phyloP scores from a whole-genome alignment of 2,329 filamentous ascomycete species.

The Microdochium trichocladiopsis region DNA sequence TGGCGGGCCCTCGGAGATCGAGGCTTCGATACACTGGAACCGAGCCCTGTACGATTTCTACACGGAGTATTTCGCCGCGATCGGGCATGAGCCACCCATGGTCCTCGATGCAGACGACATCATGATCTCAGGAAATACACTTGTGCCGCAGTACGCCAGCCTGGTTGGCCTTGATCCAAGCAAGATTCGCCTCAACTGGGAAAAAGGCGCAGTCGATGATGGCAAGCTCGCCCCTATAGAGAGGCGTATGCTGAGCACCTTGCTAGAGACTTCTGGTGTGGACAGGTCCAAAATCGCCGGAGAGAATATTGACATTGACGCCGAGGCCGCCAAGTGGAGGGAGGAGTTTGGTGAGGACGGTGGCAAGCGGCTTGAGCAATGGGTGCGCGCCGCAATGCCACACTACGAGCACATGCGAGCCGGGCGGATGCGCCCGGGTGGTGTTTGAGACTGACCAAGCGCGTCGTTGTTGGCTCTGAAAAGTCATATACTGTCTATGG shows the following conservation, averaged over 20 bases:
- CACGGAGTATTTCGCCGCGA: slow-evolving; percentile 14
- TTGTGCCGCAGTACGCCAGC: slow-evolving; percentile 18
- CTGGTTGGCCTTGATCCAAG: slow-evolving; percentile 22
- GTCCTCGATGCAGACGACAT: slow-evolving; percentile 29
- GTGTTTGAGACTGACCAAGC: neutral
- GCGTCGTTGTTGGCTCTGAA: too few relatives aligned
- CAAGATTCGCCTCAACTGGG: slow-evolving; percentile 23
- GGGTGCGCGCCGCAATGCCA: neutral
- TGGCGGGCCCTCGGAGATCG: neutral
- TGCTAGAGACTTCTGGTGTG: slow-evolving; percentile 3
- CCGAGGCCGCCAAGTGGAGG: slow-evolving; percentile 7
- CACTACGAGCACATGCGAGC: neutral
- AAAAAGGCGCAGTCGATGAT: slow-evolving; percentile 2
- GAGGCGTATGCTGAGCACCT: slow-evolving; percentile 2
- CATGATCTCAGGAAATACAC: slow-evolving; percentile 17
- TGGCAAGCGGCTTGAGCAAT: neutral
- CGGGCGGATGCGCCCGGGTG: neutral
- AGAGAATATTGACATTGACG: slow-evolving; percentile 3
- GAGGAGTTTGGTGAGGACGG: neutral
- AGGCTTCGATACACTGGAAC: slow-evolving; percentile 21
- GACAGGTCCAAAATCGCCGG: slow-evolving; percentile 6
- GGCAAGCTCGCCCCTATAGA: neutral
- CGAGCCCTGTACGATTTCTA: slow-evolving; percentile 27
- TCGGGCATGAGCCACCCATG: slow-evolving; percentile 3
- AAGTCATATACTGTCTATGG: too few relatives aligned